These are phyloP conservation scores for Trametes elegans DNA, from an alignment of 768 basidiomycete species.

Conservation along the genomic window DNA sequence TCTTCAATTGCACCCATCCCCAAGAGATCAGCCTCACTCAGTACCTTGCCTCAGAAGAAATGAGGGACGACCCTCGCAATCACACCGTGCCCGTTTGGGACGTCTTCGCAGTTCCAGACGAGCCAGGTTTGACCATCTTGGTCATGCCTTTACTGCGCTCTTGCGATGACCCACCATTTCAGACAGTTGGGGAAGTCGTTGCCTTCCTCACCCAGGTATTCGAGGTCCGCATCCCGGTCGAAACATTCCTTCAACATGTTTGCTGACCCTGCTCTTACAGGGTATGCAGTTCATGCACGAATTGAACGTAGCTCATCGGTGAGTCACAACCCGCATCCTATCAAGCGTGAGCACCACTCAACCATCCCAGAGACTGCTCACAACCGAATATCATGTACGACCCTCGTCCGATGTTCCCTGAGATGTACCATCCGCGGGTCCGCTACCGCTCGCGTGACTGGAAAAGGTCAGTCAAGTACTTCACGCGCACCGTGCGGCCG, in stretches of 20 bases:
- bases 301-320: constrained; percentile 39
- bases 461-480: constrained; percentile 2
- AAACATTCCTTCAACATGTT: not conserved
- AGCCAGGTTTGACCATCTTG: constrained; percentile 20
- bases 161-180: constrained; percentile 31
- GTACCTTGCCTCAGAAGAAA: constrained; percentile 24
- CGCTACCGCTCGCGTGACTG: not conserved
- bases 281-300: constrained; percentile 39
- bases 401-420: constrained; percentile 17
- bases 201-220: constrained; percentile 35
- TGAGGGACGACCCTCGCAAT: constrained; percentile 26
- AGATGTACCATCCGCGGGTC: constrained; percentile 15
- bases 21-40: constrained; percentile 28
- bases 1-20: constrained; percentile 16
- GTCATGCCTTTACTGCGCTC: constrained; percentile 35
- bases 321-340: not conserved
- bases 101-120: constrained; percentile 16
- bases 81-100: constrained; percentile 28
- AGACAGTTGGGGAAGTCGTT: constrained; percentile 36
- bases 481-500: constrained; percentile 25
- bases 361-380: constrained; percentile 8
- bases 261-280: constrained; percentile 15
- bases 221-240: constrained; percentile 25
- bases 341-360: not conserved
- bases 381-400: constrained; percentile 23